These are phyloP conservation scores for Metschnikowia lochheadii DNA, from an alignment of 805 yeast genomes.

Conservation along the genomic window DNA sequence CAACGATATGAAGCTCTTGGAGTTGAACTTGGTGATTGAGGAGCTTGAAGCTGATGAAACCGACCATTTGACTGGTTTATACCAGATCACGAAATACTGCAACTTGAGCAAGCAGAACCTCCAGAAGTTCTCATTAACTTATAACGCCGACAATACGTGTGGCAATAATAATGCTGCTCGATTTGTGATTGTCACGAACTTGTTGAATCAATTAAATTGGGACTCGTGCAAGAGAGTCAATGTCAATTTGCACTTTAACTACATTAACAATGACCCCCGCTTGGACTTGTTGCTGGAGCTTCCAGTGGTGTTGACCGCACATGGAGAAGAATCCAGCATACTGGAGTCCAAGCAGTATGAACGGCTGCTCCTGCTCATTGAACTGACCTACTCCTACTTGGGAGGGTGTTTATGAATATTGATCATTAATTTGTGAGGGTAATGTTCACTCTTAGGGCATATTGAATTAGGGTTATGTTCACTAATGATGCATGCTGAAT, in stretches of 20 bases:
- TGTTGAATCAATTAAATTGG: constrained; percentile 16
- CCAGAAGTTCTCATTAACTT: constrained; percentile 9
- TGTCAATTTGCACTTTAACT: constrained; percentile 11
- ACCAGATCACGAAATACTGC: constrained; percentile 6
- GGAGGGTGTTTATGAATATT: constrained; percentile 7
- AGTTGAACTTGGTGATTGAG: constrained; percentile 11
- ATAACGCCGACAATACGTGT: constrained; percentile 11
- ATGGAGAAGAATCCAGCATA: constrained; percentile 4
- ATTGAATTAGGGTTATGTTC: too few relatives aligned
- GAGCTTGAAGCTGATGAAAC: constrained; percentile 5
- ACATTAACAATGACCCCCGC: constrained; percentile 9
- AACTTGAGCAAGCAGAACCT: constrained; percentile 5
- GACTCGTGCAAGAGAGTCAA: constrained; percentile 6
- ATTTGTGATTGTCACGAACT: constrained; percentile 9
- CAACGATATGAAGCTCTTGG: constrained; percentile 4
- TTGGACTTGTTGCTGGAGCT: constrained; percentile 14
- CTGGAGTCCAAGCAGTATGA: neutral
- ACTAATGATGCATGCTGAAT: too few relatives aligned
- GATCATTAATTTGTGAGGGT: too few relatives aligned
- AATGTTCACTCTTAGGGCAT: too few relatives aligned
- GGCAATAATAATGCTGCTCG: constrained; percentile 12
- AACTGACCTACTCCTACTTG: constrained; percentile 9
- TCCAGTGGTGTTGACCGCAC: constrained; percentile 10
- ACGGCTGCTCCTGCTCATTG: constrained; percentile 7
- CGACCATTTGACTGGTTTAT: constrained; percentile 8